Evolutionary conservation across 2,329 filamentous ascomycete species (phyloP).

Genomic region (Microascus cirrosus): DNA sequence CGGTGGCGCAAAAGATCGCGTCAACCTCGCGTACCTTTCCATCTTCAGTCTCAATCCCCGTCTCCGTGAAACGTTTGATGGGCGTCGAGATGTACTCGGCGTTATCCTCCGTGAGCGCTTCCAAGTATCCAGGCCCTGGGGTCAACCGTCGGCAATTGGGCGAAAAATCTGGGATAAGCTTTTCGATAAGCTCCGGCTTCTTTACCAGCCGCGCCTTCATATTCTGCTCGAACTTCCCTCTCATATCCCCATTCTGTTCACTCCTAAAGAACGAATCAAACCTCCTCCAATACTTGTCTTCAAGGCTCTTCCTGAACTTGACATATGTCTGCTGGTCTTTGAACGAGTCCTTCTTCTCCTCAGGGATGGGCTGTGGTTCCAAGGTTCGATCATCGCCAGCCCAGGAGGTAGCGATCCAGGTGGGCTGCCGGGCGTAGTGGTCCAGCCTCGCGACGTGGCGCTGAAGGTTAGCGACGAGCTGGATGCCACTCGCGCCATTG

Average conservation of each 20-base stretch:
- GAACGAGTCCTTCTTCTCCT: slow-evolving; percentile 46
- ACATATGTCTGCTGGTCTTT: slow-evolving; percentile 50
- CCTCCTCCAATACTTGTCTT: slow-evolving; percentile 50
- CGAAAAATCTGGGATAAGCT: slow-evolving; percentile 50
- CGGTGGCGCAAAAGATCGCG: slow-evolving; percentile 57
- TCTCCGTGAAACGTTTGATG: slow-evolving; percentile 47
- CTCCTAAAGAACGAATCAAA: slow-evolving; percentile 43
- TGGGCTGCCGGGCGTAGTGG: slow-evolving; percentile 53
- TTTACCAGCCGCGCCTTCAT: slow-evolving; percentile 42
- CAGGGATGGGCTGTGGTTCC: slow-evolving; percentile 43
- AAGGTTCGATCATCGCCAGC: slow-evolving; percentile 42
- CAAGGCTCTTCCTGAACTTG: slow-evolving; percentile 42
- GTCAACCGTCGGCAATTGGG: slow-evolving; percentile 55
- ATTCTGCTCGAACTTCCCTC: slow-evolving; percentile 33
- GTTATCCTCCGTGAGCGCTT: slow-evolving; percentile 49
- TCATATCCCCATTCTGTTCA: slow-evolving; percentile 34
- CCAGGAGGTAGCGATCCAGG: slow-evolving; percentile 57
- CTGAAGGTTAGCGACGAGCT: slow-evolving; percentile 42
- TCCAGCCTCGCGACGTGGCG: slow-evolving; percentile 38
- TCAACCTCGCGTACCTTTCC: slow-evolving; percentile 47
- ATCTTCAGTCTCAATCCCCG: slow-evolving; percentile 48
- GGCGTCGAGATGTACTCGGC: slow-evolving; percentile 47
- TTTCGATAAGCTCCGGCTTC: slow-evolving; percentile 43
- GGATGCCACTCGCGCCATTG: slow-evolving; percentile 52
- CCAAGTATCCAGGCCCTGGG: slow-evolving; percentile 56